Conservation (phyloP, 352 stramenopile species). For the Halophytophthora polymorphica region DNA sequence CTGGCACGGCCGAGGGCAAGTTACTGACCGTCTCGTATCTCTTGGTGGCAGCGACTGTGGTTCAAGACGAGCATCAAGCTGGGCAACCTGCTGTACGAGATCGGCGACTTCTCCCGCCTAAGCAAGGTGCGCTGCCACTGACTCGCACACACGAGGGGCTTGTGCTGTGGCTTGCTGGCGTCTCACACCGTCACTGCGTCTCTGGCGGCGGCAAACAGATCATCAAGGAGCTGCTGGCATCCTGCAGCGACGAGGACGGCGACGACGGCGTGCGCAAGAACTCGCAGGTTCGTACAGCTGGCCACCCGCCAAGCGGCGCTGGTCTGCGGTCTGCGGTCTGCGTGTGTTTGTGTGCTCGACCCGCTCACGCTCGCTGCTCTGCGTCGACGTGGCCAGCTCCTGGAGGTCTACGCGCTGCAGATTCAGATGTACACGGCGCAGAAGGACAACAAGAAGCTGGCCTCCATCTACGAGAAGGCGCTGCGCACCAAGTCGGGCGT, state of each 20-base stretch:
- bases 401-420: constrained; percentile 92
- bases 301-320: neutral
- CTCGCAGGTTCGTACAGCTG: constrained; percentile 39
- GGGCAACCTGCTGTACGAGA: constrained; percentile 91
- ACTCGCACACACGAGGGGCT: too few relatives aligned
- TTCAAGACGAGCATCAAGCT: constrained; percentile 97
- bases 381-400: constrained; percentile 39
- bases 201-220: constrained; percentile 29
- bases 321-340: neutral
- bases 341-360: too few relatives aligned
- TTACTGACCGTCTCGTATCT: too few relatives aligned
- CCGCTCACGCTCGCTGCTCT: constrained; percentile 1
- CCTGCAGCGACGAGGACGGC: constrained; percentile 78
- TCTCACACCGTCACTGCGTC: neutral
- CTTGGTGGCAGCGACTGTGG: constrained; percentile 74
- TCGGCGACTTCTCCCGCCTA: constrained; percentile 63
- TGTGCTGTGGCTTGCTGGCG: too few relatives aligned
- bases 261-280: constrained; percentile 87
- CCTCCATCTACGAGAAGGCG: constrained; percentile 91
- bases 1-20: too few relatives aligned
- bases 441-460: constrained; percentile 93
- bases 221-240: constrained; percentile 82
- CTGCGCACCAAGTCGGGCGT: constrained; percentile 88
- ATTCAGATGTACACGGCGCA: constrained; percentile 93
- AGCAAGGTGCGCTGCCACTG: constrained; percentile 55